A percentile compares a stretch with the other conserved stretches of the same genome.
phyloP scores from a whole-genome alignment of 352 stramenopile species.

The Phytophthora palmivora region DNA sequence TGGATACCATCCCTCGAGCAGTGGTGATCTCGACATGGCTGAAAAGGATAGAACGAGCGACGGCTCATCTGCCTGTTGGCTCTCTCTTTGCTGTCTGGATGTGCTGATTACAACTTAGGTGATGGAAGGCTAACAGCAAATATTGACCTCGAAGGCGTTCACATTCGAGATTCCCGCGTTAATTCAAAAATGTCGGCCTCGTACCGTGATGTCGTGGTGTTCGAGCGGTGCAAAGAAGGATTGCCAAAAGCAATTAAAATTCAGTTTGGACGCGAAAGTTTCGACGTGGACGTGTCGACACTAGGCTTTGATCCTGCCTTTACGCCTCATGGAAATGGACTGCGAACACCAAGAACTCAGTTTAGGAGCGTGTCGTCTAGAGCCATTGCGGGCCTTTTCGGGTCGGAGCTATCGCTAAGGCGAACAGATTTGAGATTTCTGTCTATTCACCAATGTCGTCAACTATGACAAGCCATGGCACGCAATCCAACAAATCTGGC shows the following conservation, averaged over 20 bases:
- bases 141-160: constrained; percentile 63
- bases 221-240: constrained; percentile 54
- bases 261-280: constrained; percentile 59
- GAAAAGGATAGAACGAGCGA: constrained; percentile 67
- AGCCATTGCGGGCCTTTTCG: constrained; percentile 44
- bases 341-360: constrained; percentile 32
- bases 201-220: constrained; percentile 81
- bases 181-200: constrained; percentile 60
- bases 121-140: constrained; percentile 56
- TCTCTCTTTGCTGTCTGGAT: constrained; percentile 51
- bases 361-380: constrained; percentile 56
- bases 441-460: constrained; percentile 37
- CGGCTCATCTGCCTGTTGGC: constrained; percentile 74
- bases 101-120: constrained; percentile 61
- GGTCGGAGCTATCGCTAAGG: constrained; percentile 40
- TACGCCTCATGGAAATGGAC: constrained; percentile 30
- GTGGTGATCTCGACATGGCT: constrained; percentile 79
- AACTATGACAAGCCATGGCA: constrained; percentile 25
- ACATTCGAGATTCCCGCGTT: constrained; percentile 72
- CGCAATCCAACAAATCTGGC: constrained; percentile 21
- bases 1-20: constrained; percentile 81
- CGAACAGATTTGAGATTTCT: constrained; percentile 45
- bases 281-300: constrained; percentile 43
- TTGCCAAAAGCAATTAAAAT: constrained; percentile 70
- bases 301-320: constrained; percentile 56